Base-by-base conservation (phyloP, 1,139 yeast genomes). In the Geotrichum carabidarum region DNA sequence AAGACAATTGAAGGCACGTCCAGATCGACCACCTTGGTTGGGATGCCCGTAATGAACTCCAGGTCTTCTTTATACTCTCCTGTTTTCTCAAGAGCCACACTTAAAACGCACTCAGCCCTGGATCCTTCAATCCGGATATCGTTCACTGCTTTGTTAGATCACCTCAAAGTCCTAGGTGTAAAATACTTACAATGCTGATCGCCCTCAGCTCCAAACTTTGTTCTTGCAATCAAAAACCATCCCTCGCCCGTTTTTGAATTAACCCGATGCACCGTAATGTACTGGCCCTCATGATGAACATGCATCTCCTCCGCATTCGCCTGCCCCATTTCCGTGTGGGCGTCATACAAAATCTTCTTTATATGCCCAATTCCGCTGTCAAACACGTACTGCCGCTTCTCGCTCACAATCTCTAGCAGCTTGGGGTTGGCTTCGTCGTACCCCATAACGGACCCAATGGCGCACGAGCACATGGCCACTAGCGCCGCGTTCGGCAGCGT, bases 401-500 rank as follows among this genome's bases (percentile, higher is more conserved):
- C 99, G 37, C 75, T 71, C n/a, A 93, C 99, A 50, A 93, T 84
- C 66, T 90, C 84, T 48, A 93, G 74, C 43, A 89, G 74, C 44
- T 79, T 75, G 3, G 98, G 97, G 67, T 84, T 93, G 53, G 93
- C 80, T 70, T 93, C 99, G 68, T 93, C 99, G 65, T 82, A 90
- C 15, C 99, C 99, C 71, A 87, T 85, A 0, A 90, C 95, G 0
- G 97, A 86, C 0, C 99, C 99, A 55, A 90, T 86, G 1, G 97
- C 96, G 53, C 95, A 87, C 0, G 95, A 84, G 62, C 98, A 91
- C 69, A 93, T 81, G 0, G 98, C 84, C 4, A 93, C 98, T 54
- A 93, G 75, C 0, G 97, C 99, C 2, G 97, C 97, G 62, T 86
- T 93, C 12, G 97, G 95, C 50, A 93, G 75, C 0, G 98, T 90